These are phyloP conservation scores for Ceratobasidium sp. DNA, from an alignment of 1,284 basidiomycete species.

Conservation along the genomic window DNA sequence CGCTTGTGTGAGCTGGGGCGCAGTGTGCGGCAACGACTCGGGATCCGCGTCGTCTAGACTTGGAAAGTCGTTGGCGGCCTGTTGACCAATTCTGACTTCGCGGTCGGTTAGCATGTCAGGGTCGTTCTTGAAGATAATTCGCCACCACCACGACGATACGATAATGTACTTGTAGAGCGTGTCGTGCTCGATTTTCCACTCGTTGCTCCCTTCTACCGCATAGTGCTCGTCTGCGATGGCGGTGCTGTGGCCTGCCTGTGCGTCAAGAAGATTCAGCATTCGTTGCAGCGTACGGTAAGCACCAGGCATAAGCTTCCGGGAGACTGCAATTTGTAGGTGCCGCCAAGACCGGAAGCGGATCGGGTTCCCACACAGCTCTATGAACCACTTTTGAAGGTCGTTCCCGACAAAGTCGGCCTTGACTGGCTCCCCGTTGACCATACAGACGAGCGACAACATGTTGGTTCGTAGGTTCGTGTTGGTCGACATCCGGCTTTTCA, in stretches of 20 bases:
- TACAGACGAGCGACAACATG: no score
- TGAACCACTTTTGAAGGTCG: no score
- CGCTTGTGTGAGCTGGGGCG: no score
- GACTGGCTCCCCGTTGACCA: no score
- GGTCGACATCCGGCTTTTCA: no score
- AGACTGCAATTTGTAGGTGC: background rate
- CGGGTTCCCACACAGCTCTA: no score
- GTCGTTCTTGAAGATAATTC: background rate
- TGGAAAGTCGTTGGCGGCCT: no score
- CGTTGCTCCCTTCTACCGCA: background rate
- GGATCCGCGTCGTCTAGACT: no score
- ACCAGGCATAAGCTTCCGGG: background rate
- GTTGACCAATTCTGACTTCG: no score
- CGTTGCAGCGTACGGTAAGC: background rate
- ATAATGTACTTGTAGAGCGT: background rate
- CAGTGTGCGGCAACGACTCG: no score
- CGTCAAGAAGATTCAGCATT: background rate
- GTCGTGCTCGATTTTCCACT: background rate
- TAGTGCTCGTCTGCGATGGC: background rate
- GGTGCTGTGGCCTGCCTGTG: background rate
- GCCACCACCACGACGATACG: background rate
- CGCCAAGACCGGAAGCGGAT: background rate
- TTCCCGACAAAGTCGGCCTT: no score
- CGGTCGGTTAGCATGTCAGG: background rate
- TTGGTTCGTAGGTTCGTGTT: no score